Base-by-base conservation (phyloP, 768 basidiomycete genomes). In the Serendipita sp. region DNA sequence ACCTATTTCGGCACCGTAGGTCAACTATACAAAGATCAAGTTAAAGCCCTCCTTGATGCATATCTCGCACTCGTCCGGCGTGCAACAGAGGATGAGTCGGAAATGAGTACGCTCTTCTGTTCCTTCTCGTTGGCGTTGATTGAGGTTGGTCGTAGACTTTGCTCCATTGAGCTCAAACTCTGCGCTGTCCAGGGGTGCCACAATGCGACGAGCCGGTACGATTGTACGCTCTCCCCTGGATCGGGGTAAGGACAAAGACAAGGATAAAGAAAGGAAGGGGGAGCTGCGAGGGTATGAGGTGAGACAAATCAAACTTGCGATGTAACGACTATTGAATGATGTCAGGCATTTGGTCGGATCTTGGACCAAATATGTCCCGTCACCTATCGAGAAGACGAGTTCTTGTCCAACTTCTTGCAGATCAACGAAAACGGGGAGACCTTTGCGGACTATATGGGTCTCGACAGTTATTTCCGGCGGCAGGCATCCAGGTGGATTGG, bases 381-480 rank as follows among this genome's bases (percentile, higher is more conserved):
- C 62, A 79, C 96, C n/a, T 83, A 86, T 64, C 80, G 79, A 11
- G 94, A 98, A 74, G 84, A 87, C 68, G 84, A 85, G 33, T 97
- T 96, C 73, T 83, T 96, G 65, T 81, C 85, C 7, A 88, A 93
- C 68, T 97, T 97, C 73, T 75, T 98, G 53, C 92, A 93, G 70
- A 87, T 96, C 70, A 90, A 91, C 65, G 88, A 94, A 65, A 81
- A 83, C 22, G 83, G 83, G 17, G 78, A 92, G 14, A 96, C 95
- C 0, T 98, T 92, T 72, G 95, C 95, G 14, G 95, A 97, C 73
- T 92, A 95, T 68, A 90, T 91, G 82, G 83, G 84, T 48, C 75
- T 98, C 64, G 95, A 98, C 70, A 90, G 83, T 64, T 98, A 96
- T 73, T 96, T 96, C 76, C 80, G 90, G 26, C 77, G 95, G 53